Percentiles rank a stretch among this genome's conserved stretches.
These are phyloP conservation scores for Neltuma alba DNA, from an alignment of 306 rosid species.

Conservation along the genomic window DNA sequence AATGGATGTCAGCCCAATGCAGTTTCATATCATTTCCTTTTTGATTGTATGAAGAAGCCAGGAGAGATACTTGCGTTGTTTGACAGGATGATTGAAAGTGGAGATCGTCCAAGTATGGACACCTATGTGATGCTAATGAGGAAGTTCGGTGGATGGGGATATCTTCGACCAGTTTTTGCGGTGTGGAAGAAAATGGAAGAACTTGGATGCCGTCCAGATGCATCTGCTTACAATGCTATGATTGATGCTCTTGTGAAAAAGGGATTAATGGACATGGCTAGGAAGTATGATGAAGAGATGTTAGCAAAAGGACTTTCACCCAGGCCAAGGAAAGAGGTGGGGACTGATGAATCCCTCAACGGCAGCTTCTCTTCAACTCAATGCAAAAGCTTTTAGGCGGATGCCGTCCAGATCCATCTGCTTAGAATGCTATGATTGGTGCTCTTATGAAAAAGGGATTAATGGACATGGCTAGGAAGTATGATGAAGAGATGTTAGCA, in stretches of 20 bases:
- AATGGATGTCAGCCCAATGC: constrained; percentile 63
- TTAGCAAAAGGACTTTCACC: constrained; percentile 78
- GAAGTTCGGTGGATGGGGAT: constrained; percentile 92
- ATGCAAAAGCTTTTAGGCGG: constrained; percentile 76
- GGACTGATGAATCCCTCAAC: constrained; percentile 43
- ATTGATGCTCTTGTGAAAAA: constrained; percentile 85
- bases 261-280: constrained; percentile 73
- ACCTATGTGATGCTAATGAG: constrained; percentile 86
- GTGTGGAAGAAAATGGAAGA: constrained; percentile 81
- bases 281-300: constrained; percentile 89
- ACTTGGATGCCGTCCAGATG: constrained; percentile 84
- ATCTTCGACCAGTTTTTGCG: constrained; percentile 71
- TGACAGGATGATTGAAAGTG: constrained; percentile 70
- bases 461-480: no score
- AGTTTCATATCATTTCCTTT: constrained; percentile 66
- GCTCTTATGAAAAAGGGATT: constrained; percentile 83
- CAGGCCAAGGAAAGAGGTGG: constrained; percentile 75
- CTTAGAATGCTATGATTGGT: constrained; percentile 83
- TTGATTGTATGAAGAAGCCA: constrained; percentile 66
- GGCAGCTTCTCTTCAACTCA: constrained; percentile 2
- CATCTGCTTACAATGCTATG: constrained; percentile 75
- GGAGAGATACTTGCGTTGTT: constrained; percentile 65
- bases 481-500: no score
- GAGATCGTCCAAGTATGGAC: constrained; percentile 72
- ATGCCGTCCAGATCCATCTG: constrained; percentile 76